Evolutionary conservation across 2,329 filamentous ascomycete species (phyloP).

Genomic region (Botrytis fragariae): DNA sequence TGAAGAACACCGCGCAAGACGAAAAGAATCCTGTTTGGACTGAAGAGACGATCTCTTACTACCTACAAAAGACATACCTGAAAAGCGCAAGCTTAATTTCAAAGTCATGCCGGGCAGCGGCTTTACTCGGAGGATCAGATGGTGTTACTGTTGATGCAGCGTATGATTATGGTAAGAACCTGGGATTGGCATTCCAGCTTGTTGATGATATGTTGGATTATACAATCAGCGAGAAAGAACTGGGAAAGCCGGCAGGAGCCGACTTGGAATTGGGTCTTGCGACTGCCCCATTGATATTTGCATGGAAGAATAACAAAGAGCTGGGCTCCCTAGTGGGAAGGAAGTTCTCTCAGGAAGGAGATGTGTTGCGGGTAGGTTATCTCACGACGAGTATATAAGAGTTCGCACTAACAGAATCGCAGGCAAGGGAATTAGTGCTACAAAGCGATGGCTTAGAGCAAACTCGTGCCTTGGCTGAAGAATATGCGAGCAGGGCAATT

Average conservation of each 20-base stretch:
- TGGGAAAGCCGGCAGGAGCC: slow-evolving; percentile 93
- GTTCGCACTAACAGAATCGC: slow-evolving; percentile 24
- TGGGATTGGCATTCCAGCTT: slow-evolving; percentile 93
- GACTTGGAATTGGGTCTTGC: slow-evolving; percentile 91
- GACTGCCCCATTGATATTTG: slow-evolving; percentile 90
- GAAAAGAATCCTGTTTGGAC: slow-evolving; percentile 82
- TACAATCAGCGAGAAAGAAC: slow-evolving; percentile 76
- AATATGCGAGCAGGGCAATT: slow-evolving; percentile 86
- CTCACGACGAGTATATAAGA: neutral
- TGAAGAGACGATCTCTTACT: slow-evolving; percentile 87
- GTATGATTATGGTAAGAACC: slow-evolving; percentile 87
- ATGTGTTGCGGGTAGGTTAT: slow-evolving; percentile 74
- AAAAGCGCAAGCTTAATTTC: slow-evolving; percentile 95
- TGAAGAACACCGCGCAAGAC: slow-evolving; percentile 91
- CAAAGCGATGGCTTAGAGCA: slow-evolving; percentile 86
- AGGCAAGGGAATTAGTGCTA: slow-evolving; percentile 86
- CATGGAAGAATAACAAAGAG: slow-evolving; percentile 86
- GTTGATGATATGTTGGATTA: slow-evolving; percentile 99
- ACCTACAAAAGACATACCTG: slow-evolving; percentile 96
- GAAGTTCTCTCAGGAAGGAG: slow-evolving; percentile 81
- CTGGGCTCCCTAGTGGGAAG: slow-evolving; percentile 85
- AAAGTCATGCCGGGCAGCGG: slow-evolving; percentile 89
- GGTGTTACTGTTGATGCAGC: slow-evolving; percentile 82
- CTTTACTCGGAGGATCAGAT: slow-evolving; percentile 76
- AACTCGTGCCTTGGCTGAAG: slow-evolving; percentile 83